phyloP scores from a whole-genome alignment of 352 stramenopile species.

The Globisporangium yorkense region DNA sequence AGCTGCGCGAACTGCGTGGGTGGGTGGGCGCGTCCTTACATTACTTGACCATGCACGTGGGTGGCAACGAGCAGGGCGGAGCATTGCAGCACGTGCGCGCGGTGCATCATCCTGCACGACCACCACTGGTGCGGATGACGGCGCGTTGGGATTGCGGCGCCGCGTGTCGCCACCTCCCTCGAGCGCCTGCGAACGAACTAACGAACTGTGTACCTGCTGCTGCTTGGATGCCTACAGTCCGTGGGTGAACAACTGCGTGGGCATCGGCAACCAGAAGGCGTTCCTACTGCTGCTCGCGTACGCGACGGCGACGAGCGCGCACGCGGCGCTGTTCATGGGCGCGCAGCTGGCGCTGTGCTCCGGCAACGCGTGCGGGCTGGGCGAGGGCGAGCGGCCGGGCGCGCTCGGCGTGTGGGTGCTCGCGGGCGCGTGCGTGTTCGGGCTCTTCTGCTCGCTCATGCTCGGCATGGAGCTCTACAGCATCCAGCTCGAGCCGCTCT shows the following conservation, averaged over 20 bases:
- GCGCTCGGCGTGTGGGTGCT: slow-evolving; percentile 61
- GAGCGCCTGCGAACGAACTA: neutral
- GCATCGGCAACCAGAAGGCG: slow-evolving; percentile 74
- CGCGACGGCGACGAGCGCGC: slow-evolving; percentile 48
- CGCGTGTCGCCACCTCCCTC: too few relatives aligned
- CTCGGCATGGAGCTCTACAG: slow-evolving; percentile 74
- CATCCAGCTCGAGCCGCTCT: slow-evolving; percentile 57
- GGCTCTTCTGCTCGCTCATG: slow-evolving; percentile 74
- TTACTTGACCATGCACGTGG: too few relatives aligned
- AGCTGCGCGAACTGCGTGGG: neutral
- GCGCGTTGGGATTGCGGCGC: too few relatives aligned
- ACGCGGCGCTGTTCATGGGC: slow-evolving; percentile 47
- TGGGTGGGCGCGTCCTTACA: too few relatives aligned
- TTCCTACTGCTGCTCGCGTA: slow-evolving; percentile 84
- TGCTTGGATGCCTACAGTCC: slow-evolving; percentile 25
- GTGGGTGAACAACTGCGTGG: slow-evolving; percentile 87
- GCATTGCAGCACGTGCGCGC: slow-evolving; percentile 70
- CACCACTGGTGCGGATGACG: slow-evolving; percentile 64
- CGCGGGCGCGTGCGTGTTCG: slow-evolving; percentile 60
- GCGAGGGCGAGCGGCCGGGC: slow-evolving; percentile 52
- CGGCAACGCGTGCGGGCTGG: slow-evolving; percentile 46
- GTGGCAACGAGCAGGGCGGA: slow-evolving; percentile 33
- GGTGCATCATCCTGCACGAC: slow-evolving; percentile 78
- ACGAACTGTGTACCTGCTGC: neutral
- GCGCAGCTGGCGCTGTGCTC: slow-evolving; percentile 45